phyloP scores from a whole-genome alignment of 495 filamentous ascomycete species.

The Penicillium pulvis region DNA sequence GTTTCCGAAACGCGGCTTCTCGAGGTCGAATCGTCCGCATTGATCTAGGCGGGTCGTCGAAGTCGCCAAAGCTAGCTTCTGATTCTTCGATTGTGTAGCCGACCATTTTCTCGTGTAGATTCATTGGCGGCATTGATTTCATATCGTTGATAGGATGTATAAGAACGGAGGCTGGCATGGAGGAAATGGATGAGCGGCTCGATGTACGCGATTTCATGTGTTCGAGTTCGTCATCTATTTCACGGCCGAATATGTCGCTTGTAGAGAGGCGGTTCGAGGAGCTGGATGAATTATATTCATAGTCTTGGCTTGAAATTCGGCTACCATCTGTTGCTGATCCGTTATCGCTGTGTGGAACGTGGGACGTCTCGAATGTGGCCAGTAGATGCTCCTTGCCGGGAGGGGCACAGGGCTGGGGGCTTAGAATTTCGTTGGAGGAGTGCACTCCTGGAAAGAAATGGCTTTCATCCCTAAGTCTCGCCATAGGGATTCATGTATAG shows the following conservation, averaged over 20 bases:
- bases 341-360: slow-evolving; percentile 19
- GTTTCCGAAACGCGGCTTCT: slow-evolving; percentile 62
- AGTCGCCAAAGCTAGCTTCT: slow-evolving; percentile 24
- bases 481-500: slow-evolving; percentile 21
- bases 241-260: slow-evolving; percentile 31
- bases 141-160: slow-evolving; percentile 30
- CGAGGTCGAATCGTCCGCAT: slow-evolving; percentile 38
- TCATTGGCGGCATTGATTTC: slow-evolving; percentile 21
- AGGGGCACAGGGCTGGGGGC: slow-evolving; percentile 26
- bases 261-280: slow-evolving; percentile 40
- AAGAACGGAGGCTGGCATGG: slow-evolving; percentile 42
- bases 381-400: slow-evolving; percentile 24
- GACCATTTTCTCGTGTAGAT: slow-evolving; percentile 21
- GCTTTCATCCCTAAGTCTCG: slow-evolving; percentile 22
- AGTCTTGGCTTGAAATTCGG: slow-evolving; percentile 29
- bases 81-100: slow-evolving; percentile 31
- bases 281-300: slow-evolving; percentile 40
- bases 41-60: slow-evolving; percentile 20
- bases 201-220: slow-evolving; percentile 39
- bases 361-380: slow-evolving; percentile 24
- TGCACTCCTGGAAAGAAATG: slow-evolving; percentile 10
- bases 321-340: slow-evolving; percentile 24
- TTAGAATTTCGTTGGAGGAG: slow-evolving; percentile 25
- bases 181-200: slow-evolving; percentile 49
- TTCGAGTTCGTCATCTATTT: slow-evolving; percentile 35